Evolutionary conservation across 2,329 filamentous ascomycete genomes (phyloP), one percentile per base, ranked within the genome.

Genomic region (Beauveria pseudobassiana): DNA sequence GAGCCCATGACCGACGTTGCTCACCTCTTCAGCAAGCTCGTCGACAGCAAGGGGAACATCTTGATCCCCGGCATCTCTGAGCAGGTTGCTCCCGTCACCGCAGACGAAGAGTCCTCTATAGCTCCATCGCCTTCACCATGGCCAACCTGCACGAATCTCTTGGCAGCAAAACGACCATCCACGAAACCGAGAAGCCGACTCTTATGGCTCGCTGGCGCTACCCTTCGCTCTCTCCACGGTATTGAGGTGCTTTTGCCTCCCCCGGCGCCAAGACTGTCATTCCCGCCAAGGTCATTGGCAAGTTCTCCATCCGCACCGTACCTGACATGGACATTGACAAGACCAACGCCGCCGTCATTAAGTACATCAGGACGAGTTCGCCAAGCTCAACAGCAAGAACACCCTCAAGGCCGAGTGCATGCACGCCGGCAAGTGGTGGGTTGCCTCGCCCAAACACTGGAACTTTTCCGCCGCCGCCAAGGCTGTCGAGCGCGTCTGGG

Each of bases 391-490:
- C 67, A 95, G 89, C 77, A 99, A 99, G 83, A 99, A 99, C 81
- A 92, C 82, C 18, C 76, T 96, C 72, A 90, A 90, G 69, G 87
- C 92, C 59, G 87, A 82, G 72, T 82, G 93, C 63, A 87, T 93
- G 77, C 95, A 99, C 80, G 88, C 87, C 63, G 95, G 95, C 68
- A 97, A 97, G 79, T 99, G 95, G 95, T 99, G 95, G 95, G 92
- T 96, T 53, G 92, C 96, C 52, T 93, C 89, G 72, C 93, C 95
- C 34, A 95, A 96, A 79, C 93, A 99, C 83, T 98, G 95, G 92
- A 99, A 99, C 83, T 99, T 98, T 78, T 85, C 87, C 34, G 93
- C 93, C 28, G 95, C 95, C 16, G 86, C 88, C 72, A 98, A 96
- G 83, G 95, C 95, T n/a, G 92, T 95, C 40, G 89, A 98, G 81